A percentile compares a stretch with the other conserved stretches of the same genome.
phyloP scores from a whole-genome alignment of 1,284 basidiomycete species.

The Cryptococcus sp. region DNA sequence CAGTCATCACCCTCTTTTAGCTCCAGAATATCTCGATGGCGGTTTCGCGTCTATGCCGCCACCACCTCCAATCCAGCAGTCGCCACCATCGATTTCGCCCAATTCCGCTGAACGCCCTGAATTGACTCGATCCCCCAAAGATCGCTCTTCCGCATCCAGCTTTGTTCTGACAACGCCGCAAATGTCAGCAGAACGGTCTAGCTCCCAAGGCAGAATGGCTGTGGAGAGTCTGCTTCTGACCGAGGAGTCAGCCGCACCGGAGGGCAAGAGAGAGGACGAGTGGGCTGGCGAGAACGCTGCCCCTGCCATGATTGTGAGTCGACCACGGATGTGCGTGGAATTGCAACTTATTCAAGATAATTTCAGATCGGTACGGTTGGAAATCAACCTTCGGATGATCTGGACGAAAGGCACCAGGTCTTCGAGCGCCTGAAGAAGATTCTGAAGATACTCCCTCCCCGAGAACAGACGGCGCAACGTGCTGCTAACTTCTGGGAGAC shows the following conservation, averaged over 20 bases:
- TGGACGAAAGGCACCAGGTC: constrained; percentile 29
- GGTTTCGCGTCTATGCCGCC: constrained; percentile 29
- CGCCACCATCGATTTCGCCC: constrained; percentile 6
- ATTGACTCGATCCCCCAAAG: constrained; percentile 17
- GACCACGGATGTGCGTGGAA: neutral
- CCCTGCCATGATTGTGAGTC: constrained; percentile 40
- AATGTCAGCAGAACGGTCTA: constrained; percentile 17
- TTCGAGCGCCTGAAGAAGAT: constrained; percentile 36
- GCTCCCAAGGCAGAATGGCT: constrained; percentile 31
- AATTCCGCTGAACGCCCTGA: constrained; percentile 5
- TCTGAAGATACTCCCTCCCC: constrained; percentile 33
- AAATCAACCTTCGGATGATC: constrained; percentile 10
- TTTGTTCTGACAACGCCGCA: constrained; percentile 23
- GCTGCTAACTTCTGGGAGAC: constrained; percentile 37
- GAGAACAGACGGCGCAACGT: constrained; percentile 30
- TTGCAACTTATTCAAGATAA: neutral
- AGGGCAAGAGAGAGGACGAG: constrained; percentile 40
- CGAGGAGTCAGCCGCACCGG: constrained; percentile 33
- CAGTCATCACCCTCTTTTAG: constrained; percentile 38
- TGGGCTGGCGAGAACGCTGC: constrained; percentile 48
- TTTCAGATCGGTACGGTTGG: constrained; percentile 31
- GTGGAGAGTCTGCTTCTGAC: constrained; percentile 39
- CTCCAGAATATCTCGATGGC: constrained; percentile 44
- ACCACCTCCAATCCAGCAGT: constrained; percentile 3
- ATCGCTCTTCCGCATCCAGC: constrained; percentile 21